Percentiles rank a stretch among this genome's conserved stretches.
phyloP scores from a whole-genome alignment of 768 basidiomycete genomes.

The Chalciporus piperatus region DNA sequence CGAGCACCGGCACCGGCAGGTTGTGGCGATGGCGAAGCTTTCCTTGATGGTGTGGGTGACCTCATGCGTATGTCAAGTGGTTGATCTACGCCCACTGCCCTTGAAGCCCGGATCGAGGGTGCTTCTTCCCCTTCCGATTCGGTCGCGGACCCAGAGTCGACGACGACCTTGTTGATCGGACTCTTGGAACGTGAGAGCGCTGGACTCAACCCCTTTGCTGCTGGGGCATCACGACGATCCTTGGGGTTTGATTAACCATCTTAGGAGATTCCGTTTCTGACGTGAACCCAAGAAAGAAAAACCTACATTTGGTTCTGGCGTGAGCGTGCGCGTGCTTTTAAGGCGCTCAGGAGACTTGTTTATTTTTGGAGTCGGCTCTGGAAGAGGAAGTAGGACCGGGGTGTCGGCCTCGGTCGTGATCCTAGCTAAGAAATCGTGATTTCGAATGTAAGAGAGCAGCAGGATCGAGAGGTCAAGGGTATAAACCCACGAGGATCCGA shows the following conservation, averaged over 20 bases:
- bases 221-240: slow-evolving; percentile 9
- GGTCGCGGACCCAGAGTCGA: slow-evolving; percentile 27
- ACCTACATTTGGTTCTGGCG: slow-evolving; percentile 23
- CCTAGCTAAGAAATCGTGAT: slow-evolving; percentile 40
- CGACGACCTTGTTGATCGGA: slow-evolving; percentile 11
- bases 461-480: neutral
- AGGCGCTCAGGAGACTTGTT: slow-evolving; percentile 2
- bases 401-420: slow-evolving; percentile 45
- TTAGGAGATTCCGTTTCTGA: neutral
- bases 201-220: slow-evolving; percentile 2
- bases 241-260: slow-evolving; percentile 13
- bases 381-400: slow-evolving; percentile 39
- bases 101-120: slow-evolving; percentile 2
- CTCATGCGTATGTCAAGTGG: slow-evolving; percentile 14
- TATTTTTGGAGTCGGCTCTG: slow-evolving; percentile 16
- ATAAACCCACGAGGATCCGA: slow-evolving; percentile 59
- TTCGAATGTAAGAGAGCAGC: slow-evolving; percentile 8
- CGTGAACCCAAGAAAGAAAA: neutral
- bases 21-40: neutral
- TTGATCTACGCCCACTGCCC: slow-evolving; percentile 8
- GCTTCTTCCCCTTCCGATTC: slow-evolving; percentile 25
- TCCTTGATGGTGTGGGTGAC: slow-evolving; percentile 22
- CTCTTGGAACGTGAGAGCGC: slow-evolving; percentile 4
- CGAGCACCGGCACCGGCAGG: slow-evolving; percentile 17
- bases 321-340: slow-evolving; percentile 2